phyloP scores from a whole-genome alignment of 768 basidiomycete genomes.

The Pleurotus djamor region DNA sequence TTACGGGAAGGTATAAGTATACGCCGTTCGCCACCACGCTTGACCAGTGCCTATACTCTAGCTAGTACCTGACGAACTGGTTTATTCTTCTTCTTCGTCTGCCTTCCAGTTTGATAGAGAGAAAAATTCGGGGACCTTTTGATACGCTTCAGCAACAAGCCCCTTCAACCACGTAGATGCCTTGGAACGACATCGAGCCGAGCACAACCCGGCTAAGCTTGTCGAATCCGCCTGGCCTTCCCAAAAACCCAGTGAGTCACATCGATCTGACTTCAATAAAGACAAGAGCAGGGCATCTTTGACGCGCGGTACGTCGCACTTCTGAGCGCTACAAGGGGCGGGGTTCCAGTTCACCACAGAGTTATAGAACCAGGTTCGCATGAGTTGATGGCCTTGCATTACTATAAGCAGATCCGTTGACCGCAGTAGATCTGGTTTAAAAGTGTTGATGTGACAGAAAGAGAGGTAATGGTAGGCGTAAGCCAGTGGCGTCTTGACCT shows the following conservation, averaged over 20 bases:
- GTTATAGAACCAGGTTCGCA: not conserved
- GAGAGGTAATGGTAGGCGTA: not conserved
- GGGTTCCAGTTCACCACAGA: not conserved
- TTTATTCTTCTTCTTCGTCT: not conserved
- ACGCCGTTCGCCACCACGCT: not conserved
- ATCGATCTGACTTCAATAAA: not conserved
- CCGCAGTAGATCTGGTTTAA: not conserved
- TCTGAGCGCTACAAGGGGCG: not conserved
- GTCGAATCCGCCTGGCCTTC: not conserved
- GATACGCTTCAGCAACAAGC: not conserved
- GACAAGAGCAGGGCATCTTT: not conserved
- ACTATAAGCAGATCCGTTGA: not conserved
- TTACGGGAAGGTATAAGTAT: too few species aligned
- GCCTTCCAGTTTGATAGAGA: not conserved
- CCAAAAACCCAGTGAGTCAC: not conserved
- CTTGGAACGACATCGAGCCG: not conserved
- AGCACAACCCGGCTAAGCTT: not conserved
- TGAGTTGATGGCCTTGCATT: not conserved
- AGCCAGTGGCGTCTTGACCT: not conserved
- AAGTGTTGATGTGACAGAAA: not conserved
- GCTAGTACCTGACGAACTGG: not conserved
- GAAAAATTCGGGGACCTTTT: not conserved
- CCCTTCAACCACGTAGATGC: not conserved
- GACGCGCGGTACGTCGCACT: not conserved
- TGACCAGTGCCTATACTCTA: not conserved